Base-by-base conservation (phyloP, 768 basidiomycete species). In the Boletus reticulatus region DNA sequence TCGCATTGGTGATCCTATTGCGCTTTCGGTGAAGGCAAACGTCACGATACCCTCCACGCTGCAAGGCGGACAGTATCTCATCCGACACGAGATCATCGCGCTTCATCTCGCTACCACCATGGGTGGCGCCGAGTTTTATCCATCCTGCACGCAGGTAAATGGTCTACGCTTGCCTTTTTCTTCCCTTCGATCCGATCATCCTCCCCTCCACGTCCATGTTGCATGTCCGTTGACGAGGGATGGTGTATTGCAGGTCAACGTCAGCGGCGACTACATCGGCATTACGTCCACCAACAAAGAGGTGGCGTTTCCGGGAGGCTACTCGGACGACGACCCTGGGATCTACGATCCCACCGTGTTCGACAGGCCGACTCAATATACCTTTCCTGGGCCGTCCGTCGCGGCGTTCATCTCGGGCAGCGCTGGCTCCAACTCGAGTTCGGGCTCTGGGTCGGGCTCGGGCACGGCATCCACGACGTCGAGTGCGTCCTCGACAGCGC, bases 61-160 rank as follows among this genome's bases (percentile, higher is more conserved):
- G 51, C 76, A 82, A 3, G 71, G 85, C 4, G 90, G 90, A 6
- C 81, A 86, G 61, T 92, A 92, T 68, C 75, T 92, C 55, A 68
- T 91, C 65, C 87, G 89, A 1, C 84, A 89, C 67, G 89, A 92
- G 67, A 86, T 92, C 69, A 85, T 92, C 67, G 85, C 86, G 11
- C 80, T 92, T 14, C 90, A 92, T 63, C 77, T 84, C 44, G 89
- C 79, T 7, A 75, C 65, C n/a, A 59, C 63, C 3, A 11, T 64
- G 17, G 83, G 84, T 6, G 87, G 87, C 19, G 89, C 88, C 1
- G 90, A 93, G 71, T 92, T 91, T 71, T 93, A 93, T 67, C 84
- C 87, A 0, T 80, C 82, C 27, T 93, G 90, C 68, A 76, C 80
- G 4, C 80, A 82, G 67, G 69, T 71, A 48, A 14, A 14, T 36